Percentiles rank a stretch among this genome's conserved stretches.
These are phyloP conservation scores for Monosporascus sp. DNA, from an alignment of 2,329 filamentous ascomycete species.

Conservation along the genomic window DNA sequence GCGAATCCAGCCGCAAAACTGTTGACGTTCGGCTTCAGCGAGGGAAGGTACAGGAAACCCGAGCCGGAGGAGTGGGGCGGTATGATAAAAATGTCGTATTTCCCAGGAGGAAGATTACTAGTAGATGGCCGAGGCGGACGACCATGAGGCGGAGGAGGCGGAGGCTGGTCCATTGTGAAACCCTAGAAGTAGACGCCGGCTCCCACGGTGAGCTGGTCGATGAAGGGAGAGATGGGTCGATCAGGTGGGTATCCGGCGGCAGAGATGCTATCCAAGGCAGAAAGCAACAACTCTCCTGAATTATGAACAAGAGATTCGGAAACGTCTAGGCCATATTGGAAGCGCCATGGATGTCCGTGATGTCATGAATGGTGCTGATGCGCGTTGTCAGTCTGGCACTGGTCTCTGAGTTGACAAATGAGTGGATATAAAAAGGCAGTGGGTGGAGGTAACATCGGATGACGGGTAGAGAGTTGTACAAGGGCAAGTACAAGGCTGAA, in stretches of 20 bases:
- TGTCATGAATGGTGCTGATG: slow-evolving; percentile 19
- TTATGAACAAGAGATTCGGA: slow-evolving; percentile 9
- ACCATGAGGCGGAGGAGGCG: slow-evolving; percentile 83
- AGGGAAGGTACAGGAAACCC: slow-evolving; percentile 92
- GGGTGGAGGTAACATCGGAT: background rate
- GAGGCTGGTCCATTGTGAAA: slow-evolving; percentile 53
- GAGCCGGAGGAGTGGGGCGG: slow-evolving; percentile 84
- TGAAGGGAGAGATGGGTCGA: slow-evolving; percentile 1
- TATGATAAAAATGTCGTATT: slow-evolving; percentile 97
- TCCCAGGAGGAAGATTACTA: slow-evolving; percentile 67
- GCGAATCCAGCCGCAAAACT: slow-evolving; percentile 87
- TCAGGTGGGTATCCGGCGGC: background rate
- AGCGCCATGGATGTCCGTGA: slow-evolving; percentile 29
- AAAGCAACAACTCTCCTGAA: slow-evolving; percentile 21
- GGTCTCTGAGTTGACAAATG: background rate
- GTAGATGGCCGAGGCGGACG: slow-evolving; percentile 64
- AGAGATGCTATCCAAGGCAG: slow-evolving; percentile 3
- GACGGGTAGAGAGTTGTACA: background rate
- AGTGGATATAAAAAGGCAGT: background rate
- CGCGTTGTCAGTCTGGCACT: slow-evolving; percentile 5
- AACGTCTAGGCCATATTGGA: slow-evolving; percentile 28
- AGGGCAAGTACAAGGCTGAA: background rate
- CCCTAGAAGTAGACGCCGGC: slow-evolving; percentile 9
- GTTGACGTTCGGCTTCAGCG: slow-evolving; percentile 76
- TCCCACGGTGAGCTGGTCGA: background rate